Evolutionary conservation across 192 early-diverging fungal genomes (phyloP).

Genomic region (Cladochytrium replicatum): DNA sequence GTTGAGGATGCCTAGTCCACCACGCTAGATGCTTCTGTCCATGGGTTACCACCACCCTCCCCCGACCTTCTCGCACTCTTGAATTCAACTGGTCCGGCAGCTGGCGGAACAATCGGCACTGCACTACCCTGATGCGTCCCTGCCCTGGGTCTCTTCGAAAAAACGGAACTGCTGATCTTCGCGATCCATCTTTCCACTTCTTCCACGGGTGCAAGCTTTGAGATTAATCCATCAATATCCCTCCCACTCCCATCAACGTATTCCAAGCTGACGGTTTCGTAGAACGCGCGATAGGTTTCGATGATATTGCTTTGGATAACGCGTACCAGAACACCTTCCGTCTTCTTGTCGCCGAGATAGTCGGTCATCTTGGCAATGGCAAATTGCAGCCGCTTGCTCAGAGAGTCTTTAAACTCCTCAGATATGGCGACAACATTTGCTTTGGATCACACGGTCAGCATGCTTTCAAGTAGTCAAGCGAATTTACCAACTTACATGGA

Average conservation of each 20-base stretch:
- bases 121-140: too few species aligned
- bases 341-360: constrained; percentile 66
- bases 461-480: background rate
- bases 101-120: too few species aligned
- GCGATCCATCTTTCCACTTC: too few species aligned
- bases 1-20: too few species aligned
- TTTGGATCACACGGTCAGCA: constrained; percentile 7
- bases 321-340: constrained; percentile 59
- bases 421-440: constrained; percentile 23
- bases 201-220: too few species aligned
- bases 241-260: constrained; percentile 19
- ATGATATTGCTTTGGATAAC: constrained; percentile 45
- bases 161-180: too few species aligned
- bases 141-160: too few species aligned
- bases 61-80: too few species aligned
- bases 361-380: constrained; percentile 49
- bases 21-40: too few species aligned
- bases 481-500: constrained; percentile 17
- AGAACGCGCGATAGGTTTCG: constrained; percentile 24
- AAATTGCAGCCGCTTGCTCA: constrained; percentile 36
- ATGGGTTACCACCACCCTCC: too few species aligned
- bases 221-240: constrained; percentile 15
- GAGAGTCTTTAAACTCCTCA: constrained; percentile 43
- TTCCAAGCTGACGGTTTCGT: constrained; percentile 18
- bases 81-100: too few species aligned